Evolutionary conservation across 2,329 filamentous ascomycete genomes (phyloP), one percentile per base, ranked within the genome.

Genomic region (Chaetomium sp.): DNA sequence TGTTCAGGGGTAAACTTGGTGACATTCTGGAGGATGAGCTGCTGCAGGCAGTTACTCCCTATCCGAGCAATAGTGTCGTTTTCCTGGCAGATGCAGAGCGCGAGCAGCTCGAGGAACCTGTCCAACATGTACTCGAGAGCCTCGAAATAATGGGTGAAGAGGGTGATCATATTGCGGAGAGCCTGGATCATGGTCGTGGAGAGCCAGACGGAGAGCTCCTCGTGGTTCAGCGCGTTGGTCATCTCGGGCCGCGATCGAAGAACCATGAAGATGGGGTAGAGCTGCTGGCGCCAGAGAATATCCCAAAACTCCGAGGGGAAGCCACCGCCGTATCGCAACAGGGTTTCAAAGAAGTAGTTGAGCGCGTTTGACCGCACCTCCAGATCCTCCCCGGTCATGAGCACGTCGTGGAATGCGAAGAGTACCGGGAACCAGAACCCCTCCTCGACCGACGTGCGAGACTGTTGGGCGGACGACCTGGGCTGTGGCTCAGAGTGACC

Each of bases 111-210:
- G 45, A 99, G 80, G 76, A 99, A 98, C n/a, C 95, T 86, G 76
- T 97, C 93, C 21, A 99, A 85, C 95, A 99, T 99, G 75, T 97
- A 96, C 78, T 98, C 93, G 10, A 99, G 81, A 0, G 93, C 89
- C 65, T 96, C 92, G 70, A 99, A 99, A 78, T 98, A 99, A 78
- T 99, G 96, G 0, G 96, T 99, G 77, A 99, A 99, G 27, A 99
- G 85, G 0, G 92, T 94, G 72, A 99, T 98, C 91, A 99, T 97
- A 78, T 98, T 97, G 65, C 95, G 89, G 62, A 99, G 81, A 1
- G 95, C 95, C 76, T 99, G 95, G 49, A 99, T 99, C 92, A 99
- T 97, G 9, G 95, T 99, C 0, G 95, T 99, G 0, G 95, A 98
- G 27, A 99, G 83, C 95, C 95, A 99, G 2, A 99, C 95, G 0